Conservation (phyloP, 352 stramenopile genomes). For the Phytophthora crassamura region DNA sequence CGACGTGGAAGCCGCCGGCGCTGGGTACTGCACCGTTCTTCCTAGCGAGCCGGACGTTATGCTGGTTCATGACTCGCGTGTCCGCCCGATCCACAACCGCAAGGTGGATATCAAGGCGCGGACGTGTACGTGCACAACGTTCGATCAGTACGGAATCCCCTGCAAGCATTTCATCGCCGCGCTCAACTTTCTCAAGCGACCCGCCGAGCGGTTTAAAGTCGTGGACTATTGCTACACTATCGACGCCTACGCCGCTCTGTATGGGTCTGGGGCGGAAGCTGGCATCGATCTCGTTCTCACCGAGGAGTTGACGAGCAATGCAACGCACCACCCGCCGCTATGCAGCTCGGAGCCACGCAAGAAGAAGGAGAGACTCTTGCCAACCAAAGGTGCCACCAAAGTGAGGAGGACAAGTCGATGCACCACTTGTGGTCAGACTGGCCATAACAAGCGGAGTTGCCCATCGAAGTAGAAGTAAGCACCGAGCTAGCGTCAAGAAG, state of each 20-base stretch:
- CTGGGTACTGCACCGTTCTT: slow-evolving; percentile 3
- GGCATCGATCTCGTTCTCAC: slow-evolving; percentile 6
- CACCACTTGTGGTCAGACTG: too few relatives aligned
- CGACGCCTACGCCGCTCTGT: not conserved
- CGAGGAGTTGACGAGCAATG: not conserved
- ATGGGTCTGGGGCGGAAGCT: not conserved
- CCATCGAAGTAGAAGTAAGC: too few relatives aligned
- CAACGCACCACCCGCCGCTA: slow-evolving; percentile 1
- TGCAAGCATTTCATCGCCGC: slow-evolving; percentile 22
- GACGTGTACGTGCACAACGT: slow-evolving; percentile 15
- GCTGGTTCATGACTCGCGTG: slow-evolving; percentile 10
- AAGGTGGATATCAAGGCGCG: slow-evolving; percentile 2
- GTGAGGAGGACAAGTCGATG: too few relatives aligned
- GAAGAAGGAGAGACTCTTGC: not conserved
- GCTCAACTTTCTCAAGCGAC: slow-evolving; percentile 2
- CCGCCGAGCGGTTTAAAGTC: slow-evolving; percentile 1
- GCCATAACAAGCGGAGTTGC: too few relatives aligned
- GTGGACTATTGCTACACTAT: slow-evolving; percentile 22
- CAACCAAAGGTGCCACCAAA: not conserved
- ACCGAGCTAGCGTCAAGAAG: too few relatives aligned
- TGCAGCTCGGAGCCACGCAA: not conserved
- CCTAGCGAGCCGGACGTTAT: not conserved
- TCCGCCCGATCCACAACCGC: not conserved
- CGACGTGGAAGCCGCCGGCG: not conserved
- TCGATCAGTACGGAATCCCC: slow-evolving; percentile 19